Evolutionary conservation across 352 stramenopile species (phyloP), one percentile per base, ranked within the genome.

Genomic region (Phytophthora tubulina): DNA sequence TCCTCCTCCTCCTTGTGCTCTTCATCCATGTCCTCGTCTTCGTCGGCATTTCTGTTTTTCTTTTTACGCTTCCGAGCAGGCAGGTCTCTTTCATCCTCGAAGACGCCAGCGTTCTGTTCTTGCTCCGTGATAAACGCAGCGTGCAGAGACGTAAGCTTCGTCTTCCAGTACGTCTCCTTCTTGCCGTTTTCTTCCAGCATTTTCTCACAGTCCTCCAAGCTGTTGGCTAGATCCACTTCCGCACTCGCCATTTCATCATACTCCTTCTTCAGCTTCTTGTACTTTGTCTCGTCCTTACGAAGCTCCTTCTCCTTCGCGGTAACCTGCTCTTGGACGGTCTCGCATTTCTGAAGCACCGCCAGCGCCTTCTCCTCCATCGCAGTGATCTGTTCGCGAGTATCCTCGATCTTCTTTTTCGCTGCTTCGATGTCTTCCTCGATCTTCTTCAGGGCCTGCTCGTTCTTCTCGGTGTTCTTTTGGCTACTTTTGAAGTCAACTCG

Each of bases 151-250:
- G 81, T 79, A 10, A 96, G 74, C 79, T 96, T 93, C 17, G 74
- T 86, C 33, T 82, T 79, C 89, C 91, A 96, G 77, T 98, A 95
- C 41, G 75, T 80, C 35, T 93, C 85, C 72, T 97, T 98, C 70
- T 93, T 97, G 8, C 90, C 75, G 64, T 94, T 97, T 65, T 99
- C 96, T 54, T 97, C 89, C 13, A 99, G 79, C 66, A 96, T 89
- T 69, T 98, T 97, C 36, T 96, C 90, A 55, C 97, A 96, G 60
- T 97, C 88, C 57, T 99, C 96, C 41, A 99, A 74, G 65, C 97
- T 93, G 33, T 95, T 97, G 46, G 90, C 69, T 21, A 99, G 66
- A 79, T 99, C 97, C 5, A 99, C 93, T 76, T 99, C 96, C 9
- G 85, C 82, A 58, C 85, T 97, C 39, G 90, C 92, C 73, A 98